Base-by-base conservation (phyloP, 768 basidiomycete genomes). In the Crassisporium funariophilum region DNA sequence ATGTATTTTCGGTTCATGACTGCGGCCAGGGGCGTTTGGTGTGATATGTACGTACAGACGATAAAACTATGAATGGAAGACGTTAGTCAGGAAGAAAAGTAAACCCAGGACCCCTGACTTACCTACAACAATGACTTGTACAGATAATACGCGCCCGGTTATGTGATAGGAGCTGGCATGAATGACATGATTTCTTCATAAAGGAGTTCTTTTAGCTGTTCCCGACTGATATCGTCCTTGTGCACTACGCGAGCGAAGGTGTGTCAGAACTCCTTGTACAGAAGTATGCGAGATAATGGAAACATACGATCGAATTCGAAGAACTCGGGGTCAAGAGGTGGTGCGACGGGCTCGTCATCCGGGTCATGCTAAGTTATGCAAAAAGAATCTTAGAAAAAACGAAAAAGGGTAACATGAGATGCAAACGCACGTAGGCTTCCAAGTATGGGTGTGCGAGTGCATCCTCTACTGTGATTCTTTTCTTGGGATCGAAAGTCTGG, bases 401-500 rank as follows among this genome's bases (percentile, higher is more conserved):
- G 34, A 54, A 29, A 29, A 7, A n/a, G n/a, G n/a, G n/a, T n/a
- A n/a, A n/a, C n/a, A n/a, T n/a, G n/a, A n/a, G n/a, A n/a, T n/a
- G n/a, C n/a, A n/a, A 22, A 77, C 86, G 35, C 59, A 89, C 88
- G 63, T 97, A 95, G 65, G 94, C 90, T 65, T 93, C 91, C 10
- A 95, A 78, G 61, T 95, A 95, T 5, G 95, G 94, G 59, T 98
- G 95, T n/a, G 86, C 86, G 24, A 99, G 74, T 5, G 94, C 94
- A 47, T 95, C 85, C 62, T 98, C 95, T 33, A 95, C 92, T 0
- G 92, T 92, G 65, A 93, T 86, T 35, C 97, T 86, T 66, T 95
- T 97, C 76, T 94, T 95, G 17, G 97, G 95, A 69, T 97, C 95
- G 68, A 98, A 99, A 0, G 97, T 95, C 88, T 89, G 55, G 16